These are phyloP conservation scores for Trametes elegans DNA, from an alignment of 768 basidiomycete genomes.

Conservation along the genomic window DNA sequence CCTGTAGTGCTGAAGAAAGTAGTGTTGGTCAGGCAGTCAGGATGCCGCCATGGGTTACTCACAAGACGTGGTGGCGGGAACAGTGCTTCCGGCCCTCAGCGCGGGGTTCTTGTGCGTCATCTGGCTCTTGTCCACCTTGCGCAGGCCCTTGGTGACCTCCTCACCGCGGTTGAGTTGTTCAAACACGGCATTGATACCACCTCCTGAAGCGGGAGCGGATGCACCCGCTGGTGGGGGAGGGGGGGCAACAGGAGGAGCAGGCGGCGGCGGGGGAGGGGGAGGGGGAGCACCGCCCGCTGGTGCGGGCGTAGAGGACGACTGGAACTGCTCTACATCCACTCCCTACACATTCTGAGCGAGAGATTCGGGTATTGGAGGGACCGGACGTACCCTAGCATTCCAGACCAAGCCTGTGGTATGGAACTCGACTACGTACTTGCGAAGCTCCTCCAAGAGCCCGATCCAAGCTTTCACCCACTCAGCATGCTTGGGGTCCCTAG, in stretches of 20 bases:
- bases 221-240: constrained; percentile 33
- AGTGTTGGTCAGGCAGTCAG: too few relatives aligned
- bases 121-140: constrained; percentile 93
- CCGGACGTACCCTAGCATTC: constrained; percentile 69
- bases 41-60: too few relatives aligned
- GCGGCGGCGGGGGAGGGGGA: constrained; percentile 41
- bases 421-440: constrained; percentile 79
- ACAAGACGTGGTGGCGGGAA: constrained; percentile 38
- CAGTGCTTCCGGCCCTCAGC: constrained; percentile 56
- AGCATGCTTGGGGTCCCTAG: constrained; percentile 81
- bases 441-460: constrained; percentile 70
- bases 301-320: constrained; percentile 34
- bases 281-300: constrained; percentile 41
- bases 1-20: too few relatives aligned
- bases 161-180: constrained; percentile 88
- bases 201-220: constrained; percentile 34
- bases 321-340: constrained; percentile 53
- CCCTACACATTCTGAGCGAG: constrained; percentile 40
- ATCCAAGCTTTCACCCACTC: constrained; percentile 84
- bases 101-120: constrained; percentile 99
- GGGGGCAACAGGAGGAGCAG: constrained; percentile 10
- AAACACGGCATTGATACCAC: constrained; percentile 78
- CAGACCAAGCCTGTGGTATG: constrained; percentile 86
- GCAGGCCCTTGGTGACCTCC: constrained; percentile 84
- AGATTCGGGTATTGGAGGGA: too few relatives aligned